phyloP scores from a whole-genome alignment of 192 early-diverging fungal species.

The Coemansia sp. region DNA sequence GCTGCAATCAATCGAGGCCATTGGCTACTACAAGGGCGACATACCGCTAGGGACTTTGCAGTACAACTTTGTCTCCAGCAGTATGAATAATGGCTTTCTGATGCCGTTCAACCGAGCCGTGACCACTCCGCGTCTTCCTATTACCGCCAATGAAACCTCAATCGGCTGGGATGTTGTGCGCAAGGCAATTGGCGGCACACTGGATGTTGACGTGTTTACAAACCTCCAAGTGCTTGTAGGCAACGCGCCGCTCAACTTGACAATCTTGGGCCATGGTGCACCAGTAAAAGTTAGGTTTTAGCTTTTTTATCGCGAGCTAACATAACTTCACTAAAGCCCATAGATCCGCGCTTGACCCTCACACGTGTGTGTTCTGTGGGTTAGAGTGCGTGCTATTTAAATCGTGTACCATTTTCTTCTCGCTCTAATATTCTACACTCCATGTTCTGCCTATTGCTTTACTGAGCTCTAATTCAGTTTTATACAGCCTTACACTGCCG shows the following conservation, averaged over 20 bases:
- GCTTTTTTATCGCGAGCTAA: too few relatives aligned
- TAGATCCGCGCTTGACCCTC: background rate
- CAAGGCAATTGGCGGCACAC: conserved; percentile 41
- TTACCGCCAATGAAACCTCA: conserved; percentile 40
- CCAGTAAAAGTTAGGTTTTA: conserved; percentile 42
- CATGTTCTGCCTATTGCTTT: background rate
- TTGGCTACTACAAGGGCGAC: conserved; percentile 30
- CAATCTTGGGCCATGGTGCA: conserved; percentile 32
- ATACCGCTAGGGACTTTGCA: conserved; percentile 35
- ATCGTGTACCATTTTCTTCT: background rate
- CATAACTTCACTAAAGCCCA: background rate
- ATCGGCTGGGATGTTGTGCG: conserved; percentile 49
- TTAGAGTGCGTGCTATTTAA: background rate
- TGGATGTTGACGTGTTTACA: conserved; percentile 45
- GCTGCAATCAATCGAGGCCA: conserved; percentile 39
- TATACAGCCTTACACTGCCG: background rate
- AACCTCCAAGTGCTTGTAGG: conserved; percentile 38
- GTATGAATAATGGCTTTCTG: conserved; percentile 16
- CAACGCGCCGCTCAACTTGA: conserved; percentile 39
- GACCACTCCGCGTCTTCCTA: conserved; percentile 37
- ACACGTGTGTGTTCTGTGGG: background rate
- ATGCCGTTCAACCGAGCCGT: conserved; percentile 24
- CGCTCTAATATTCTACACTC: background rate
- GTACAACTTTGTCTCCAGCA: conserved; percentile 23
- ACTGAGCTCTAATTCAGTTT: background rate